Percentiles rank a stretch among this genome's conserved stretches.
These are phyloP conservation scores for Elsinoe arachidis DNA, from an alignment of 2,329 filamentous ascomycete species.

Conservation along the genomic window DNA sequence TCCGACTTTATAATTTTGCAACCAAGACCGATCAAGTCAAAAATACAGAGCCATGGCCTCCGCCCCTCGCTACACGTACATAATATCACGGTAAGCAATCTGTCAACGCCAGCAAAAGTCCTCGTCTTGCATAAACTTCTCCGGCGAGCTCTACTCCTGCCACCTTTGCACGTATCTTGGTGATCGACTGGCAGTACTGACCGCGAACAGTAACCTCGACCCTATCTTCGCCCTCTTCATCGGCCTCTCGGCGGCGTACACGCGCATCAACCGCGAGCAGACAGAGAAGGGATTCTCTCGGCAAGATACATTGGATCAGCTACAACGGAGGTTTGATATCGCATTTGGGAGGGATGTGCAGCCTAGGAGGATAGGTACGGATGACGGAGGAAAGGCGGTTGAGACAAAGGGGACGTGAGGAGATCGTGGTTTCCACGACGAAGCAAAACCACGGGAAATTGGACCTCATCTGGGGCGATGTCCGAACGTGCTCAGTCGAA, in stretches of 20 bases:
- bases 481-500: too few relatives aligned
- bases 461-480: too few relatives aligned
- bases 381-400: not conserved
- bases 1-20: too few relatives aligned
- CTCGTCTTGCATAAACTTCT: not conserved
- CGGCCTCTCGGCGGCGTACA: slow-evolving; percentile 35
- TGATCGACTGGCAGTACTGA: not conserved
- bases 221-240: slow-evolving; percentile 43
- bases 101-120: slow-evolving; percentile 1
- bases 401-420: too few relatives aligned
- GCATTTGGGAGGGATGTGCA: not conserved
- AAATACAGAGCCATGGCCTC: not conserved
- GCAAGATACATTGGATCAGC: not conserved
- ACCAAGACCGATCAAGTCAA: too few relatives aligned
- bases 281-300: slow-evolving; percentile 33
- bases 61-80: slow-evolving; percentile 26
- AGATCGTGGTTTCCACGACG: too few relatives aligned
- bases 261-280: slow-evolving; percentile 38
- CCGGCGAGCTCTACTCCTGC: not conserved
- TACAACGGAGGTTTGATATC: not conserved
- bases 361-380: not conserved
- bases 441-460: too few relatives aligned
- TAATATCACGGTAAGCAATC: slow-evolving; percentile 36
- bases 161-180: too few relatives aligned
- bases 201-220: slow-evolving; percentile 33